Conservation (phyloP, 805 yeast species). For the Teunomyces atbi region DNA sequence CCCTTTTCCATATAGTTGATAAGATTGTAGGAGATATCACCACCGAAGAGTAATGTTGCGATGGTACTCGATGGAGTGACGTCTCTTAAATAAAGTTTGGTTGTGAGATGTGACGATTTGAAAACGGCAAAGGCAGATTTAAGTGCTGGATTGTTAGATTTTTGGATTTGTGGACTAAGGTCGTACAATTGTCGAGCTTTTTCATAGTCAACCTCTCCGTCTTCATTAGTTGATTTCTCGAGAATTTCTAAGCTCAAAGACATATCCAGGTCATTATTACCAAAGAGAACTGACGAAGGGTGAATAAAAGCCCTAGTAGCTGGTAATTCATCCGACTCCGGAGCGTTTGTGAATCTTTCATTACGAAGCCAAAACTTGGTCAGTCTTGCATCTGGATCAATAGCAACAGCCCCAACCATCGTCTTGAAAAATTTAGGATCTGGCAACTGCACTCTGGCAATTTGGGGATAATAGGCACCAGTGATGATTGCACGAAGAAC, state of each 20-base stretch:
- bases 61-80: slow-evolving; percentile 76
- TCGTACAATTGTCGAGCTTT: slow-evolving; percentile 34
- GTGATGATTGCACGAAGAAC: slow-evolving; percentile 68
- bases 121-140: slow-evolving; percentile 64
- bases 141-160: slow-evolving; percentile 30
- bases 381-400: slow-evolving; percentile 77
- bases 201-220: slow-evolving; percentile 38
- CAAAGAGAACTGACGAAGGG: slow-evolving; percentile 78
- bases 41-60: slow-evolving; percentile 80
- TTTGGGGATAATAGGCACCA: slow-evolving; percentile 79
- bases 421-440: slow-evolving; percentile 72
- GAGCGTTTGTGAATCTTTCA: slow-evolving; percentile 41
- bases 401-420: slow-evolving; percentile 74
- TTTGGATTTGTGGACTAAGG: slow-evolving; percentile 38
- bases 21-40: slow-evolving; percentile 61
- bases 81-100: slow-evolving; percentile 68
- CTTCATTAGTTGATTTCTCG: slow-evolving; percentile 28
- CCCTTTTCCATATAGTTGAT: slow-evolving; percentile 38
- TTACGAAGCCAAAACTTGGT: slow-evolving; percentile 73
- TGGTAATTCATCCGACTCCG: slow-evolving; percentile 36
- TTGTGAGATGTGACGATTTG: slow-evolving; percentile 57
- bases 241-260: slow-evolving; percentile 10
- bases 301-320: slow-evolving; percentile 77
- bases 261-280: slow-evolving; percentile 29
- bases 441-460: slow-evolving; percentile 79